phyloP scores from a whole-genome alignment of 768 basidiomycete species.

The Mycena maculata region DNA sequence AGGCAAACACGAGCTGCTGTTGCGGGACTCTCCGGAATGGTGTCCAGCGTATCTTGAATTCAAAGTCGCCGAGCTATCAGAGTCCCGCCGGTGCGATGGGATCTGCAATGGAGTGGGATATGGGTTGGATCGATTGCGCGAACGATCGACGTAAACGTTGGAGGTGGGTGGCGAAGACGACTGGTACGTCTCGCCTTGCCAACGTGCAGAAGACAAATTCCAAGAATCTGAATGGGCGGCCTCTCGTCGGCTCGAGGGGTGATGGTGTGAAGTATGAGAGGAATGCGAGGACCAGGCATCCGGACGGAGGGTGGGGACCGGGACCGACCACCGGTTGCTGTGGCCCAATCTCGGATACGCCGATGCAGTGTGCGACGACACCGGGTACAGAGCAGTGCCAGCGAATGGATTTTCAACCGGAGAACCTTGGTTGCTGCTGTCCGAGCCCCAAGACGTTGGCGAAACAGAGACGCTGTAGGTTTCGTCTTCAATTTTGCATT shows the following conservation, averaged over 20 bases:
- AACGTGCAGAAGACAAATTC: conserved; percentile 49
- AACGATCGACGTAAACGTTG: conserved; percentile 39
- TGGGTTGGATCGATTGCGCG: conserved; percentile 57
- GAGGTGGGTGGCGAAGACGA: conserved; percentile 35
- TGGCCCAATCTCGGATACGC: conserved; percentile 23
- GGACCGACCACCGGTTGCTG: conserved; percentile 25
- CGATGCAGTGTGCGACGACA: conserved; percentile 13
- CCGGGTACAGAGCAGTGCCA: too few species aligned
- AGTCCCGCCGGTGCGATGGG: conserved; percentile 29
- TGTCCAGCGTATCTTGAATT: too few species aligned
- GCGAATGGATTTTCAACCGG: too few species aligned
- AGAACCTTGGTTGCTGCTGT: too few species aligned
- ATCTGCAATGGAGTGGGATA: conserved; percentile 40
- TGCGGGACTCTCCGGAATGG: conserved; percentile 26
- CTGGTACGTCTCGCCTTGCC: conserved; percentile 52
- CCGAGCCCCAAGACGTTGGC: too few species aligned
- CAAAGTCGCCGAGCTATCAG: conserved; percentile 18
- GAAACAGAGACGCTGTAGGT: conserved; percentile 56
- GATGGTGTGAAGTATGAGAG: too few species aligned
- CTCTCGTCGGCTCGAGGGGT: too few species aligned
- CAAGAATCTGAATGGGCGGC: too few species aligned
- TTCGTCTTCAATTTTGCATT: conserved; percentile 62
- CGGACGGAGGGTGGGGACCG: conserved; percentile 14
- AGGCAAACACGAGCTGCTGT: conserved; percentile 15
- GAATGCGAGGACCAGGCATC: too few species aligned